phyloP scores from a whole-genome alignment of 2,329 filamentous ascomycete genomes.

The Colletotrichum acutatum region DNA sequence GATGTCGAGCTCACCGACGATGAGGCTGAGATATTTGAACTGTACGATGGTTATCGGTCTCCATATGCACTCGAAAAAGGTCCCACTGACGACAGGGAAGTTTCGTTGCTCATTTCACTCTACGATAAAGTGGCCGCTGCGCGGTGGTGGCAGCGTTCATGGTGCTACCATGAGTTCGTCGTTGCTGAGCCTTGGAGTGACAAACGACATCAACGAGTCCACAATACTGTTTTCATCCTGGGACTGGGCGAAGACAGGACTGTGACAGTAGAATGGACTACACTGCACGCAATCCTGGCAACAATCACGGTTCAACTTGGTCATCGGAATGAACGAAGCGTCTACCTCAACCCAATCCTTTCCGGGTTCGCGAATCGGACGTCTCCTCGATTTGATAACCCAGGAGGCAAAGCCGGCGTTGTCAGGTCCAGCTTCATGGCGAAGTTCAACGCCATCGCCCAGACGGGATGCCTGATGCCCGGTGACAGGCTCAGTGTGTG shows the following conservation, averaged over 20 bases:
- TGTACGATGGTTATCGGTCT: not conserved
- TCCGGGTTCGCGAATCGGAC: constrained; percentile 17
- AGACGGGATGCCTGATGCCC: constrained; percentile 14
- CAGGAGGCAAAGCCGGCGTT: not conserved
- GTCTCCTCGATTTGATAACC: constrained; percentile 8
- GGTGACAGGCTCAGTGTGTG: constrained; percentile 14
- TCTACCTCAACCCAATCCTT: constrained; percentile 10
- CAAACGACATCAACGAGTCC: constrained; percentile 1
- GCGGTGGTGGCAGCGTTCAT: constrained; percentile 27
- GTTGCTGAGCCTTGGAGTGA: constrained; percentile 21
- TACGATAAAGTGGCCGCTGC: constrained; percentile 15
- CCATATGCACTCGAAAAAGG: not conserved
- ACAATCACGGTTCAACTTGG: not conserved
- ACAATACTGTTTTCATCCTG: constrained; percentile 22
- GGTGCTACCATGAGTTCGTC: constrained; percentile 27
- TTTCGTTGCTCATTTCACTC: not conserved
- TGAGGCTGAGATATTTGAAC: not conserved
- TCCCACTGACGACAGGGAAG: not conserved
- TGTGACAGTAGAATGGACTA: not conserved
- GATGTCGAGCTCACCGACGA: constrained; percentile 14
- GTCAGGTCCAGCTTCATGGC: constrained; percentile 16
- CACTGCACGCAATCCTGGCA: not conserved
- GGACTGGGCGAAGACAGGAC: not conserved
- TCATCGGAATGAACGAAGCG: not conserved
- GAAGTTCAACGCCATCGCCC: constrained; percentile 14